phyloP scores from a whole-genome alignment of 441 rosid species.

The Melastoma candidum region DNA sequence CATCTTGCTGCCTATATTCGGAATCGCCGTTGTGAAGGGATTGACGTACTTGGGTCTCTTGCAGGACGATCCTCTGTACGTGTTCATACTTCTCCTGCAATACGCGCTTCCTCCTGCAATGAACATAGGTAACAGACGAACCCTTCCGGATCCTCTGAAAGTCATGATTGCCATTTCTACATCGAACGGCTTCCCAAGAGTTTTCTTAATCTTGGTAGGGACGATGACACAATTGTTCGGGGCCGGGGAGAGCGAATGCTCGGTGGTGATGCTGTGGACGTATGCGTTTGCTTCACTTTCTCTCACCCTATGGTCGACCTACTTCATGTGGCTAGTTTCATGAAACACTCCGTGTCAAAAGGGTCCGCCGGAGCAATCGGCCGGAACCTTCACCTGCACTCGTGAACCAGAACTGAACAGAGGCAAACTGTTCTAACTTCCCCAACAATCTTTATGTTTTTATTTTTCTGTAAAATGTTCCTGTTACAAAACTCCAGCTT shows the following conservation, averaged over 20 bases:
- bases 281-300: constrained; percentile 24
- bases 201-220: constrained; percentile 9
- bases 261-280: constrained; percentile 34
- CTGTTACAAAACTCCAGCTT: no score
- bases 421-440: no score
- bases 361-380: no score
- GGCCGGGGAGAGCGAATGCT: constrained; percentile 22
- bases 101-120: constrained; percentile 74
- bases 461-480: no score
- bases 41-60: constrained; percentile 37
- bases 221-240: constrained; percentile 24
- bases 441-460: no score
- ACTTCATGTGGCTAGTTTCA: constrained; percentile 29
- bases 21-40: constrained; percentile 23
- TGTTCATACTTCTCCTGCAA: constrained; percentile 56
- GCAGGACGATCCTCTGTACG: constrained; percentile 46
- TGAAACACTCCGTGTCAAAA: neutral
- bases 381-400: no score
- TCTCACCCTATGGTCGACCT: constrained; percentile 29
- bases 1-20: constrained; percentile 25
- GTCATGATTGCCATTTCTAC: no score
- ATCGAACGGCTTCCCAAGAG: no score
- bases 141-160: no score
- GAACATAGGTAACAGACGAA: constrained; percentile 31
- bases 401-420: no score